A percentile compares a stretch with the other conserved stretches of the same genome.
Conservation (phyloP, 345 rosid genomes). For the Citrus australasica region DNA sequence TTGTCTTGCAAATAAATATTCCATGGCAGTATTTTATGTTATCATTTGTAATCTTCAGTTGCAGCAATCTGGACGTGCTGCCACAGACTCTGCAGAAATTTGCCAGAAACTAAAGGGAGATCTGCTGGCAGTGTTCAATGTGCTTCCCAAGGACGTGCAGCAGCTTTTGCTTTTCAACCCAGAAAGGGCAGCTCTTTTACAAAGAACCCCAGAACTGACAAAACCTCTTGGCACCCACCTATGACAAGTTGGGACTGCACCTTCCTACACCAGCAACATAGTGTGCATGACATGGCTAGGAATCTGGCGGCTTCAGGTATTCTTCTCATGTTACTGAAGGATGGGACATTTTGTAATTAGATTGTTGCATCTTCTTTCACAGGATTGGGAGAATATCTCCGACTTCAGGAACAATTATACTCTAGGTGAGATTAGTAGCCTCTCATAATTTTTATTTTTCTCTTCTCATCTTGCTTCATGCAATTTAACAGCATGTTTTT, state of each 20-base stretch:
- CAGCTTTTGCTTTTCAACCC: slow-evolving; percentile 87
- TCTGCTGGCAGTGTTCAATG: slow-evolving; percentile 62
- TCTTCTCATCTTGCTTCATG: neutral
- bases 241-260: slow-evolving; percentile 17
- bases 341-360: slow-evolving; percentile 1
- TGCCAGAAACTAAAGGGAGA: slow-evolving; percentile 74
- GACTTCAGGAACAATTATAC: slow-evolving; percentile 6
- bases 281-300: neutral
- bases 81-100: slow-evolving; percentile 38
- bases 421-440: slow-evolving; percentile 28
- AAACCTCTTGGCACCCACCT: slow-evolving; percentile 31
- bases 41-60: slow-evolving; percentile 33
- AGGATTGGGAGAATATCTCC: slow-evolving; percentile 20
- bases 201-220: slow-evolving; percentile 24
- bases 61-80: slow-evolving; percentile 44
- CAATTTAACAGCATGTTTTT: neutral
- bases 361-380: slow-evolving; percentile 9
- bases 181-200: slow-evolving; percentile 69
- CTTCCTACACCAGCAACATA: slow-evolving; percentile 27
- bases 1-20: neutral
- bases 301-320: slow-evolving; percentile 9
- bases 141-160: slow-evolving; percentile 85
- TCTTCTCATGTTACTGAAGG: slow-evolving; percentile 20
- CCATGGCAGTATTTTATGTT: slow-evolving; percentile 3
- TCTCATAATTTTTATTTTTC: neutral